Evolutionary conservation across 352 stramenopile genomes (phyloP), one percentile per base, ranked within the genome.

Genomic region (Elongisporangium prolatum): DNA sequence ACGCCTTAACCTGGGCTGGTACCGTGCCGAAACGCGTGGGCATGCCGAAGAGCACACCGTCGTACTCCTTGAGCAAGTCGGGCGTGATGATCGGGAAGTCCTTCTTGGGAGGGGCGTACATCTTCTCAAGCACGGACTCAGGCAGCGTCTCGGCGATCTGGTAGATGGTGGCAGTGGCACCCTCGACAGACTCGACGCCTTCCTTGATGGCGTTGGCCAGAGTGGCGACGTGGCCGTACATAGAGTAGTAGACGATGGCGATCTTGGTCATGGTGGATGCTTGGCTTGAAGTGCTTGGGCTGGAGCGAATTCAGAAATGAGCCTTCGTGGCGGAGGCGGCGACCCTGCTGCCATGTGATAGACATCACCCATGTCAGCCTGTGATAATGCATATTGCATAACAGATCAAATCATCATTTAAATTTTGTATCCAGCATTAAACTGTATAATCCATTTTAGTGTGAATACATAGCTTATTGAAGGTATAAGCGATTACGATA

Each of bases 41-140:
- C 51, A 93, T 60, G 49, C 84, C 86, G 60, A 95, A 93, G 2
- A 94, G 56, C 56, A 95, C 67, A 50, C 84, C 86, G 58, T 95
- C 86, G 7, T 67, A 63, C 22, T 86, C 66, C 50, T 68, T 61
- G 34, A 95, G 63, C 17, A 79, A 66, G 21, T 81, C 70, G 3
- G 74, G 49, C 9, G 73, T 77, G 17, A 74, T 74, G n/a, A 91
- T 56, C 48, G 80, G 77, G 59, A 69, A 52, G 60, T 75, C 74
- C 50, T 78, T 72, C 71, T 92, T 91, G 54, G 81, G 71, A 21
- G 73, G 64, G n/a, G 85, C 87, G 55, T 77, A 65, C 80, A 95
- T 91, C 69, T 90, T 89, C 0, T 47, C 55, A 3, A 95, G 74
- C 20, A 93, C 68, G 9, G 91, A 76, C 18, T 86, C 74, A 13